A percentile compares a stretch with the other conserved stretches of the same genome.
Conservation (phyloP, 192 early-diverging fungal species). For the Helicostylum pulchrum region DNA sequence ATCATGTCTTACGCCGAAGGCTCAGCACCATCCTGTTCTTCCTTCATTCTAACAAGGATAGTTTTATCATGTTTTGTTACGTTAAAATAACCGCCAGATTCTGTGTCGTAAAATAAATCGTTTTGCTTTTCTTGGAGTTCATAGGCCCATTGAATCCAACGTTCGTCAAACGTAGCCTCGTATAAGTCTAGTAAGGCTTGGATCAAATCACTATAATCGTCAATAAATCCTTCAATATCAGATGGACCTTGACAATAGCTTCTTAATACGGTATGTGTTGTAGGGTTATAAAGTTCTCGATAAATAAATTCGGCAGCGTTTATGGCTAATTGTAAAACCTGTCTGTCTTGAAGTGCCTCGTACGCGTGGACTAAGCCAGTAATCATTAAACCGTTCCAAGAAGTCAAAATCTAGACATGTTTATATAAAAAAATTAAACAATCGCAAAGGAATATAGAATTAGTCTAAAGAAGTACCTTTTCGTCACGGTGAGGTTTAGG, state of each 20-base stretch:
- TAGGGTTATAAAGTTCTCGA: constrained; percentile 41
- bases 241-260: constrained; percentile 47
- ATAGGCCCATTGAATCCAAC: constrained; percentile 58
- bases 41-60: constrained; percentile 53
- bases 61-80: constrained; percentile 37
- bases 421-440: background rate
- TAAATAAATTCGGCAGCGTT: constrained; percentile 47
- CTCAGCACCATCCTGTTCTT: constrained; percentile 69
- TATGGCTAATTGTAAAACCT: constrained; percentile 41
- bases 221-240: constrained; percentile 50
- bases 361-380: constrained; percentile 44
- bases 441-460: no score
- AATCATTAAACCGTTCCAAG: constrained; percentile 68
- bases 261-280: constrained; percentile 36
- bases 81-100: constrained; percentile 48
- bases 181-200: constrained; percentile 58
- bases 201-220: constrained; percentile 58
- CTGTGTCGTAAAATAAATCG: constrained; percentile 53
- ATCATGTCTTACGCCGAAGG: constrained; percentile 44
- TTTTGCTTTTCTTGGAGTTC: constrained; percentile 56
- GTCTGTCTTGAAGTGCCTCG: constrained; percentile 29
- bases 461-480: constrained; percentile 31
- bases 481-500: constrained; percentile 60
- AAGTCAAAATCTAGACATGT: constrained; percentile 41
- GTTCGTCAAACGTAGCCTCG: constrained; percentile 44